These are phyloP conservation scores for Mucuna pruriens DNA, from an alignment of 306 rosid genomes.

Conservation along the genomic window DNA sequence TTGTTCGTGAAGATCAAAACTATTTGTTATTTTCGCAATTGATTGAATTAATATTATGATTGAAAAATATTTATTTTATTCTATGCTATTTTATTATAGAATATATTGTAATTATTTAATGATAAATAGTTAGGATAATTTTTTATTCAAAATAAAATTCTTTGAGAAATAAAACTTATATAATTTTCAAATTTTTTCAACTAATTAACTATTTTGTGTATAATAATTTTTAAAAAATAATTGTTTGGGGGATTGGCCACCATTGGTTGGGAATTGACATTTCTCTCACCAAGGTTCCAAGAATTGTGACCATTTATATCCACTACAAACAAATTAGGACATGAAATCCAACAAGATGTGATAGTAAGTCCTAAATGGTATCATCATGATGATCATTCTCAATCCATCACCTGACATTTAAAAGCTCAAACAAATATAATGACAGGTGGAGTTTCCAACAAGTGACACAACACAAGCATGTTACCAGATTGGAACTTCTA, in stretches of 20 bases:
- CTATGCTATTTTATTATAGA: too few species aligned
- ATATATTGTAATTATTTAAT: not conserved
- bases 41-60: not conserved
- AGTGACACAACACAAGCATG: conserved; percentile 15
- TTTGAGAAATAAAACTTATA: not conserved
- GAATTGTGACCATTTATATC: not conserved
- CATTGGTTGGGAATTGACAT: not conserved
- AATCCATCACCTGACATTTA: conserved; percentile 31
- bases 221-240: not conserved
- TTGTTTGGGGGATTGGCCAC: not conserved
- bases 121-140: not conserved
- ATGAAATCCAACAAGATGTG: conserved; percentile 35
- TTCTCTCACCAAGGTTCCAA: conserved; percentile 20
- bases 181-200: not conserved
- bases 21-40: not conserved
- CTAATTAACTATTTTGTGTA: not conserved
- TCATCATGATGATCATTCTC: conserved; percentile 38
- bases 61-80: not conserved
- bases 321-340: conserved; percentile 23
- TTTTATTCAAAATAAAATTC: not conserved
- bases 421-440: conserved; percentile 12
- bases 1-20: conserved; percentile 7
- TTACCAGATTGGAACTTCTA: conserved; percentile 1
- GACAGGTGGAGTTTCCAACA: conserved; percentile 28
- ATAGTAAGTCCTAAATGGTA: conserved; percentile 17